A percentile compares a stretch with the other conserved stretches of the same genome.
Conservation (phyloP, 2,329 filamentous ascomycete genomes). For the Talaromyces sp. region DNA sequence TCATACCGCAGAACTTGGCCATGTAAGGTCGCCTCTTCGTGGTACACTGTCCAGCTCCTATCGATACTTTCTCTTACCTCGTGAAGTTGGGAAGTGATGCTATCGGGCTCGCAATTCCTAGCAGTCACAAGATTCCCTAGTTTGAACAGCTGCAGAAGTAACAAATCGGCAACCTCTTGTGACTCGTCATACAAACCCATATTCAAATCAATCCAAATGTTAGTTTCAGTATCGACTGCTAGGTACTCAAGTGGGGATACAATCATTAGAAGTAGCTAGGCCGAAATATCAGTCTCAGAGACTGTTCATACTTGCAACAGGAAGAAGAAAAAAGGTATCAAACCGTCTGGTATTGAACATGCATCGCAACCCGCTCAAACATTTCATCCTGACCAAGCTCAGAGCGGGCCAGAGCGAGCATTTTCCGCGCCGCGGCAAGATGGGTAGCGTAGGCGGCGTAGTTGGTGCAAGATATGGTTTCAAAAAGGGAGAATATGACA, state of each 20-base stretch:
- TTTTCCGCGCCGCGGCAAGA: neutral
- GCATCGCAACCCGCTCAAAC: neutral
- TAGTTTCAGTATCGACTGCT: neutral
- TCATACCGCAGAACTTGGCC: neutral
- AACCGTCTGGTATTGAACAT: slow-evolving; percentile 2
- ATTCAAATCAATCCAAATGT: neutral
- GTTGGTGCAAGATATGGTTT: neutral
- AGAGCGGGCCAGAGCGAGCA: slow-evolving; percentile 1
- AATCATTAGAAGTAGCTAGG: slow-evolving; percentile 1
- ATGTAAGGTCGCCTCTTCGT: neutral
- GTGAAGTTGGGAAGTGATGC: neutral
- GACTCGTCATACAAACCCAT: neutral
- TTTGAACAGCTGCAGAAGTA: slow-evolving; percentile 1
- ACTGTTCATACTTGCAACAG: neutral
- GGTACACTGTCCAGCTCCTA: neutral
- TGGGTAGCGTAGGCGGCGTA: neutral
- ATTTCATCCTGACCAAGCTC: neutral
- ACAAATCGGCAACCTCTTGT: neutral
- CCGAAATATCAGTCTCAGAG: neutral
- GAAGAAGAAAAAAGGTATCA: neutral
- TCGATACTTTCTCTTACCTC: neutral
- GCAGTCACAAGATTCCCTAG: neutral
- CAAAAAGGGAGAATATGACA: slow-evolving; percentile 1
- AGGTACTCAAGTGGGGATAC: neutral
- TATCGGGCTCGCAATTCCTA: neutral